Evolutionary conservation across 257 asterid genomes (phyloP).

Genomic region (Solanum medicagineum): DNA sequence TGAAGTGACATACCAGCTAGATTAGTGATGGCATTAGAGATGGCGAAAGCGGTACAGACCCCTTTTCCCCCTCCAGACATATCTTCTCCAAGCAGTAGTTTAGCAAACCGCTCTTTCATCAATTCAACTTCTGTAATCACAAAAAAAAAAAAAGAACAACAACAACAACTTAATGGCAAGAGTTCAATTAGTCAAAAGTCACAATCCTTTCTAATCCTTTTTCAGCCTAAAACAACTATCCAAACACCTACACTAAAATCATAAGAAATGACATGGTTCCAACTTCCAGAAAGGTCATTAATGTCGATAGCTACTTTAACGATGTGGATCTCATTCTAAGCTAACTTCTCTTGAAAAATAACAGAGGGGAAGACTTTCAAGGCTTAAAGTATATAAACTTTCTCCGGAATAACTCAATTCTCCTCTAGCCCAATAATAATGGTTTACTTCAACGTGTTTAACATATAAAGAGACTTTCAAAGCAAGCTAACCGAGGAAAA

Average conservation of each 20-base stretch:
- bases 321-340: background rate
- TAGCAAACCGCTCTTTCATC: slow-evolving; percentile 80
- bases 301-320: background rate
- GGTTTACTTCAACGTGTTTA: background rate
- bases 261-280: background rate
- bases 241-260: background rate
- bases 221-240: background rate
- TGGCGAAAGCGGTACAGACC: slow-evolving; percentile 78
- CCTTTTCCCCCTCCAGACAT: slow-evolving; percentile 99
- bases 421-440: background rate
- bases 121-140: slow-evolving; percentile 45
- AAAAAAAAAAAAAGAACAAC: no score
- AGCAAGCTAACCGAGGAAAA: background rate
- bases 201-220: background rate
- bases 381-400: background rate
- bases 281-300: background rate
- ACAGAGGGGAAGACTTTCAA: background rate
- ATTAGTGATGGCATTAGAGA: slow-evolving; percentile 85
- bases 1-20: slow-evolving; percentile 51
- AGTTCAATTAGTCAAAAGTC: background rate
- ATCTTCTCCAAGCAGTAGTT: slow-evolving; percentile 83
- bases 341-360: background rate
- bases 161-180: background rate
- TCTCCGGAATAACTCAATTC: background rate
- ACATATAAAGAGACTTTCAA: background rate